Evolutionary conservation across 2,329 filamentous ascomycete genomes (phyloP), one percentile per base, ranked within the genome.

Genomic region (Ophiostoma quercus): DNA sequence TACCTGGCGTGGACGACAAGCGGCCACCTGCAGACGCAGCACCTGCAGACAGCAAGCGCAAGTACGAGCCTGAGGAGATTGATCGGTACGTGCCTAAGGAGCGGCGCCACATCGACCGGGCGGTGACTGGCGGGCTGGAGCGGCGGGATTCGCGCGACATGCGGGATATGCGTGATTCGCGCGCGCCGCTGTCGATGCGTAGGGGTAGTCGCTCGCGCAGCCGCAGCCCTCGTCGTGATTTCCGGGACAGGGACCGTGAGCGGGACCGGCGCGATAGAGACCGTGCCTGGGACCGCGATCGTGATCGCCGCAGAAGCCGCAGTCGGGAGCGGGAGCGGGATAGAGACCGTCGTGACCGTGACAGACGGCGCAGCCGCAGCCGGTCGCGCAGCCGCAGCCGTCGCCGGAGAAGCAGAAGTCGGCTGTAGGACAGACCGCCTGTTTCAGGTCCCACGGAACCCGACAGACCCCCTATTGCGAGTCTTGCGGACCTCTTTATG

Each of bases 1-100:
- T 87, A 25, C 85, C 85, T 0, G 84, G 85, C n/a, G 79, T 86
- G n/a, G 84, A 86, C 68, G 85, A 86, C 73, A 82, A 80, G 72
- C 80, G 79, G 6, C 63, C 66, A 1, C 68, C 65, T 1, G 68
- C 80, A 22, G 83, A 84, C 32, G 77, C 79, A 22, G 82, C 80
- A 8, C 7, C 34, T 4, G 81, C 81, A 0, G 81, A 83, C 37
- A 70, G 78, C 16, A 82, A 80, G 75, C 77, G 79, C 68, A 77
- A 77, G 67, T 77, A 79, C 34, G 78, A 77, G 7, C 74, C 76
- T 0, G 79, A 81, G 12, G 79, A 83, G 68, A 80, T 82, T 69
- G 83, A 85, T 74, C 80, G 82, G 29, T 84, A 84, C 72, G 80
- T 80, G 67, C 82, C 82, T 32, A 77, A 76, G 70, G 82, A 80